These are phyloP conservation scores for Ilyonectria sp. DNA, from an alignment of 2,329 filamentous ascomycete genomes.

Conservation along the genomic window DNA sequence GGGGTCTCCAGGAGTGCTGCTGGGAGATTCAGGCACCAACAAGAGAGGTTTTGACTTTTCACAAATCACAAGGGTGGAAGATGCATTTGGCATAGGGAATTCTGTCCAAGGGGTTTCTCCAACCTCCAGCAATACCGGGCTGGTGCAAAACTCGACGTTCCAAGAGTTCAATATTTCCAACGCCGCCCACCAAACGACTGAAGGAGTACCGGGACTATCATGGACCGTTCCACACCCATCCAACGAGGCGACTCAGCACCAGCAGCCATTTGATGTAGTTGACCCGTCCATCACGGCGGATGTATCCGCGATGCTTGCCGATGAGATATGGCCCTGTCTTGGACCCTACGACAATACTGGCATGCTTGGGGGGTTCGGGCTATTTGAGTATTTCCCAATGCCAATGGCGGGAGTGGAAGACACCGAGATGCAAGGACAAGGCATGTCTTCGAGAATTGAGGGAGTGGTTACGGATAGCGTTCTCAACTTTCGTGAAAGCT, in stretches of 20 bases:
- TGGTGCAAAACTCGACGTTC: neutral
- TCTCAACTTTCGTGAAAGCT: conserved; percentile 31
- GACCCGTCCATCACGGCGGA: conserved; percentile 9
- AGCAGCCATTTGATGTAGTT: conserved; percentile 6
- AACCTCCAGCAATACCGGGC: conserved; percentile 1
- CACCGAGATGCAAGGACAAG: conserved; percentile 14
- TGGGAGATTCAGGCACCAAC: neutral
- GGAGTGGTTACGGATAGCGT: conserved; percentile 33
- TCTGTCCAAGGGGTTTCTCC: neutral
- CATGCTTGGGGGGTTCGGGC: conserved; percentile 18
- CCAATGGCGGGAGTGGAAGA: conserved; percentile 13
- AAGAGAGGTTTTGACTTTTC: neutral
- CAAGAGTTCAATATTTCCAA: neutral
- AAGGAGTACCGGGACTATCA: neutral
- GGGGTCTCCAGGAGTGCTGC: conserved; percentile 2
- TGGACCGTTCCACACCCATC: conserved; percentile 6
- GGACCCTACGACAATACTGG: conserved; percentile 20
- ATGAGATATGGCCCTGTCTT: conserved; percentile 15
- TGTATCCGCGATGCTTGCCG: conserved; percentile 16
- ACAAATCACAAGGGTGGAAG: neutral
- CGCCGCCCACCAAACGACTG: neutral
- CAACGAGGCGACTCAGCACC: neutral
- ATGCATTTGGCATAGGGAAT: neutral
- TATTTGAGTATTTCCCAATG: conserved; percentile 22
- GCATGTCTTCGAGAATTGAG: conserved; percentile 17